Percentiles rank a stretch among this genome's conserved stretches.
These are phyloP conservation scores for Solanum neorickii DNA, from an alignment of 257 asterid genomes.

Conservation along the genomic window DNA sequence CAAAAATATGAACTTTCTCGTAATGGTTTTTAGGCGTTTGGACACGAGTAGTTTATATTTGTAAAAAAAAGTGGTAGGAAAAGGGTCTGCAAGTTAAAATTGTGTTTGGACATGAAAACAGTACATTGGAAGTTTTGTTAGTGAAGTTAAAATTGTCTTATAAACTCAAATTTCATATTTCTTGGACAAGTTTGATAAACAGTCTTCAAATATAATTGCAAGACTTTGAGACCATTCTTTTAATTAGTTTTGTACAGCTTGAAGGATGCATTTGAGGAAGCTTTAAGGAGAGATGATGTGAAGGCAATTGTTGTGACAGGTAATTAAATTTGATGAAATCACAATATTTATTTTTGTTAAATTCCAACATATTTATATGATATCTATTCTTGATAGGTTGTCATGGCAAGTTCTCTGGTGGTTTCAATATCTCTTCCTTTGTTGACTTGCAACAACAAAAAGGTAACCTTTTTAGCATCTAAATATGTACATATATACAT, in stretches of 20 bases:
- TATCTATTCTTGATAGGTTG: constrained; percentile 45
- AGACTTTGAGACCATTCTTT: not conserved
- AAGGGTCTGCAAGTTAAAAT: not conserved
- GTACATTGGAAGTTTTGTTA: no score
- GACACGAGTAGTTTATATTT: no score
- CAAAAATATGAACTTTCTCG: not conserved
- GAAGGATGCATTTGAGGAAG: constrained; percentile 65
- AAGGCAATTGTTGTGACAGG: constrained; percentile 88
- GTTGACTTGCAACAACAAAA: constrained; percentile 58
- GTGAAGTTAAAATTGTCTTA: not conserved
- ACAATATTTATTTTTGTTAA: not conserved
- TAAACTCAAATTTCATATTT: not conserved
- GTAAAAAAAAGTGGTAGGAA: not conserved
- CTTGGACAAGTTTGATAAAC: not conserved
- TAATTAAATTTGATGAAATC: constrained; percentile 1
- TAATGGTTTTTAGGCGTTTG: not conserved
- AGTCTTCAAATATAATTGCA: not conserved
- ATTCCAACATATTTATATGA: not conserved
- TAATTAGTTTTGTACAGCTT: constrained; percentile 71
- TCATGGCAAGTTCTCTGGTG: constrained; percentile 86
- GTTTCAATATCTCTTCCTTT: constrained; percentile 80
- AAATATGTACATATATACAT: not conserved
- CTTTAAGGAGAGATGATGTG: constrained; percentile 69
- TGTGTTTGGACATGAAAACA: not conserved
- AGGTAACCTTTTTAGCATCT: constrained; percentile 21